A percentile compares a stretch with the other conserved stretches of the same genome.
Conservation (phyloP, 768 basidiomycete species). For the Tricholoma flavovirens region DNA sequence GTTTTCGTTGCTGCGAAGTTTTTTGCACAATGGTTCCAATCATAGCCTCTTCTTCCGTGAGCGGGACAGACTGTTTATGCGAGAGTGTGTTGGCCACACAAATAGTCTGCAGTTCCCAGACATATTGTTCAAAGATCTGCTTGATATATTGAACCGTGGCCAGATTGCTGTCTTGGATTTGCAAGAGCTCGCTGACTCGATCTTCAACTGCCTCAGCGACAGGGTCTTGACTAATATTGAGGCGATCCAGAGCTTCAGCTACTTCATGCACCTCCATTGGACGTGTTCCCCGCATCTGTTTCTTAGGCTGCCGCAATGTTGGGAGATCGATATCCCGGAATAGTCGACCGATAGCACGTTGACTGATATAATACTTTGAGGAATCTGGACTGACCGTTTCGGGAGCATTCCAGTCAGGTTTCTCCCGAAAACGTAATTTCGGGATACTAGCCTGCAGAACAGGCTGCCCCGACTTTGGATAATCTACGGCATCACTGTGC, state of each 20-base stretch:
- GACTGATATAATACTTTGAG: slow-evolving; percentile 26
- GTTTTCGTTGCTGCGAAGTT: slow-evolving; percentile 44
- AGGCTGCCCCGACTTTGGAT: slow-evolving; percentile 51
- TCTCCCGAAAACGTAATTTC: slow-evolving; percentile 27
- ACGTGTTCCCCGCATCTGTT: slow-evolving; percentile 8
- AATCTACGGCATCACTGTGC: slow-evolving; percentile 64
- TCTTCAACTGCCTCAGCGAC: slow-evolving; percentile 23
- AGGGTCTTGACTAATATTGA: slow-evolving; percentile 14
- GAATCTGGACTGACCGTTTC: slow-evolving; percentile 41
- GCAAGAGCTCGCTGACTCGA: slow-evolving; percentile 23
- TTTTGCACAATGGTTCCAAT: slow-evolving; percentile 64
- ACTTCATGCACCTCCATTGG: slow-evolving; percentile 13
- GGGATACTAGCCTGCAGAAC: slow-evolving; percentile 33
- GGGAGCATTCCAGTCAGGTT: slow-evolving; percentile 64
- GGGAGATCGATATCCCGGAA: slow-evolving; percentile 40
- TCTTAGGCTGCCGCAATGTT: slow-evolving; percentile 12
- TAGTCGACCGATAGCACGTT: slow-evolving; percentile 51
- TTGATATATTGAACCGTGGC: too few relatives aligned
- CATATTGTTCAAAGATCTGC: too few relatives aligned
- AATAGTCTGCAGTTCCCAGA: too few relatives aligned
- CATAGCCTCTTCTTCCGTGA: slow-evolving; percentile 58
- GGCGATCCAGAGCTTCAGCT: slow-evolving; percentile 12
- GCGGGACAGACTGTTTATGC: too few relatives aligned
- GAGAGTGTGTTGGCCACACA: slow-evolving; percentile 16
- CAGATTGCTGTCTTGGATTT: slow-evolving; percentile 25